Evolutionary conservation across 495 filamentous ascomycete species (phyloP).

Genomic region (Penicillium parvum): DNA sequence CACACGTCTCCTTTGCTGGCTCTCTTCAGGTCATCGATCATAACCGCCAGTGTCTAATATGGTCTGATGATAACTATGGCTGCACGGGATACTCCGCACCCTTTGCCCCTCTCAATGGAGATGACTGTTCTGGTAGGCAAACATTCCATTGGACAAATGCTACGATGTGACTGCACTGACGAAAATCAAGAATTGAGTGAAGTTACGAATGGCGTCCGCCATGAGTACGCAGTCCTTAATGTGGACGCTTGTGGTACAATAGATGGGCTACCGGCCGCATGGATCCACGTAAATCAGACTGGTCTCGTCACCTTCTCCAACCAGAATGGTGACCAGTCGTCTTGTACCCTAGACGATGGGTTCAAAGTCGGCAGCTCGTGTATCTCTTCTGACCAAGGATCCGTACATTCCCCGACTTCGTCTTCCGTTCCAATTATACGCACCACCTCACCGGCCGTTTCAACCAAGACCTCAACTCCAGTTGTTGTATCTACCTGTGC

Average conservation of each 20-base stretch:
- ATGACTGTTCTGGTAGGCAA: conserved; percentile 8
- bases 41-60: conserved; percentile 6
- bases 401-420: background rate
- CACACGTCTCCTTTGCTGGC: background rate
- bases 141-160: too few relatives aligned
- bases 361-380: conserved; percentile 4
- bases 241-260: background rate
- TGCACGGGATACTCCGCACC: conserved; percentile 10
- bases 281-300: background rate
- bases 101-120: conserved; percentile 7
- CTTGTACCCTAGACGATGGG: conserved; percentile 1
- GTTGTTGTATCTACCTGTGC: too few relatives aligned
- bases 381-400: conserved; percentile 1
- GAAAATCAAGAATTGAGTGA: background rate
- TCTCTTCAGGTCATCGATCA: background rate
- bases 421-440: background rate
- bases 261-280: conserved; percentile 1
- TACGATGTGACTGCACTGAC: too few relatives aligned
- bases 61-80: conserved; percentile 7
- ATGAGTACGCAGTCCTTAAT: background rate
- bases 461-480: background rate
- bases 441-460: too few relatives aligned
- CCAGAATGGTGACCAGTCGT: conserved; percentile 1
- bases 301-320: conserved; percentile 7
- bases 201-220: background rate